phyloP scores from a whole-genome alignment of 352 stramenopile species.

The Phytophthora litchii region DNA sequence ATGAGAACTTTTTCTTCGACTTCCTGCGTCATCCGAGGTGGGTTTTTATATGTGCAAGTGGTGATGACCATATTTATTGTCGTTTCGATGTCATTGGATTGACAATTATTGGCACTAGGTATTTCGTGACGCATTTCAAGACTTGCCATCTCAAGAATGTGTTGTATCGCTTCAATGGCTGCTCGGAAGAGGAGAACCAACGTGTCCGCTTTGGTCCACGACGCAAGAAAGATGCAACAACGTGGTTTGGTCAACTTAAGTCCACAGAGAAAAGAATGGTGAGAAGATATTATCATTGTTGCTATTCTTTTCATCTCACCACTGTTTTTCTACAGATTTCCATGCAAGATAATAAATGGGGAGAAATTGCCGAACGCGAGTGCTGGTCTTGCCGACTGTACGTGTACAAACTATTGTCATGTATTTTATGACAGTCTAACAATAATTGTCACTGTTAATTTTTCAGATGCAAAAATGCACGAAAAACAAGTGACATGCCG shows the following conservation, averaged over 20 bases:
- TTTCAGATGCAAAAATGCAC: conserved; percentile 52
- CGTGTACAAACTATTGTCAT: conserved; percentile 1
- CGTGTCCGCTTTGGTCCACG: conserved; percentile 72
- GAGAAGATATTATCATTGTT: neutral
- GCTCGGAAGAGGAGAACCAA: conserved; percentile 77
- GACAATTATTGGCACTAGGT: conserved; percentile 36
- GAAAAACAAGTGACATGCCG: conserved; percentile 55
- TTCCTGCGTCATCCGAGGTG: conserved; percentile 75
- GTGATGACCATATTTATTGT: conserved; percentile 12
- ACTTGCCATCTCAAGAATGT: conserved; percentile 79
- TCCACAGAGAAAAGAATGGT: conserved; percentile 88
- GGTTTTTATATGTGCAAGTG: conserved; percentile 2
- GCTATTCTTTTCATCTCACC: neutral
- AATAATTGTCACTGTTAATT: conserved; percentile 1
- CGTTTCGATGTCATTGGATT: neutral
- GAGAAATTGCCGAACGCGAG: conserved; percentile 75
- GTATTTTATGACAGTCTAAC: neutral
- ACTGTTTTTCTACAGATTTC: conserved; percentile 54
- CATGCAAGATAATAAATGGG: conserved; percentile 88
- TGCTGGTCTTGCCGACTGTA: conserved; percentile 78
- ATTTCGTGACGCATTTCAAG: conserved; percentile 87
- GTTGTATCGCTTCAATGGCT: conserved; percentile 78
- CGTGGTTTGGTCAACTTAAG: conserved; percentile 81
- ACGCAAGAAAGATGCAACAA: conserved; percentile 69
- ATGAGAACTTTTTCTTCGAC: conserved; percentile 85